Conservation (phyloP, 2,329 filamentous ascomycete species). For the Colletotrichum incanum region DNA sequence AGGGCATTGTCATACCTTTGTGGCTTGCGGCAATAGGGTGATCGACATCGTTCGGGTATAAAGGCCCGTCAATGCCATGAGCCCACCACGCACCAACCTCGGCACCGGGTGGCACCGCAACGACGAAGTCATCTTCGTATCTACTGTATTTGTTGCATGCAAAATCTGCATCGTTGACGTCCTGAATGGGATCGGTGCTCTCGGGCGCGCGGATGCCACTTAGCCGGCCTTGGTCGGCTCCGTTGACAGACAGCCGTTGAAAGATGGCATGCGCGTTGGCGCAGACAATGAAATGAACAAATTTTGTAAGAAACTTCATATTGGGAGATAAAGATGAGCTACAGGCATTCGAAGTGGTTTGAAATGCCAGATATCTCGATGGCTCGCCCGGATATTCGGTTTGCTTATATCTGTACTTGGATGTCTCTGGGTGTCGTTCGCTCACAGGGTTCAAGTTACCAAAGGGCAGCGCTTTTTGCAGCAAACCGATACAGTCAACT, state of each 20-base stretch:
- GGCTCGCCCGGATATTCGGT: accelerated
- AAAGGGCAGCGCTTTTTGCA: background rate
- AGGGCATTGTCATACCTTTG: conserved; percentile 54
- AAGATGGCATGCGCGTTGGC: conserved; percentile 55
- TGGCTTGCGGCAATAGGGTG: conserved; percentile 64
- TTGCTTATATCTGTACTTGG: background rate
- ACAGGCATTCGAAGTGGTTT: background rate
- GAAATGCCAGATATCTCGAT: background rate
- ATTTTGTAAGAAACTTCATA: conserved; percentile 17
- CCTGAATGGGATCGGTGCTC: conserved; percentile 54
- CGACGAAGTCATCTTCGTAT: conserved; percentile 54
- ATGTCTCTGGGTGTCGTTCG: background rate
- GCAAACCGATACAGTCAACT: background rate
- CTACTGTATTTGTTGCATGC: conserved; percentile 61
- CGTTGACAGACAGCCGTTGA: conserved; percentile 13
- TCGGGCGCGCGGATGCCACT: conserved; percentile 25
- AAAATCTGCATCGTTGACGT: conserved; percentile 60
- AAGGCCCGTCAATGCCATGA: conserved; percentile 64
- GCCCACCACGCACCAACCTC: conserved; percentile 64
- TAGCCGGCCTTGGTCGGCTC: conserved; percentile 21
- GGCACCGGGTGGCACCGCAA: conserved; percentile 63
- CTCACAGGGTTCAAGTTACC: background rate
- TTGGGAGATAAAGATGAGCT: background rate
- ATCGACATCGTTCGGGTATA: conserved; percentile 59
- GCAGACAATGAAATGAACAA: conserved; percentile 59